Base-by-base conservation (phyloP, 2,329 filamentous ascomycete genomes). In the Cercospora zeina region DNA sequence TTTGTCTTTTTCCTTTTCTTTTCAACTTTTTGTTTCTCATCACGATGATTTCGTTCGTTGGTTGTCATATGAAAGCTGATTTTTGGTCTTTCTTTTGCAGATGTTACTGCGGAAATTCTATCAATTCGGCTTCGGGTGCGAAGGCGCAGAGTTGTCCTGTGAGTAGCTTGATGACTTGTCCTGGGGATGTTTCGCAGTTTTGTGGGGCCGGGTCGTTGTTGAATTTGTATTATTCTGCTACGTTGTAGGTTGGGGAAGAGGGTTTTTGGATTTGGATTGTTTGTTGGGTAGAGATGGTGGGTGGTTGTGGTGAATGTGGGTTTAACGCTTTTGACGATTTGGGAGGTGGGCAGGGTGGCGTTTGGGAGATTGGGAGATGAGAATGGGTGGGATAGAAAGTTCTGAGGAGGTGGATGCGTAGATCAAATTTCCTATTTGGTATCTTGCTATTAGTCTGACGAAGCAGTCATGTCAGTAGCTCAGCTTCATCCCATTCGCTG, bases 401-500 rank as follows among this genome's bases (percentile, higher is more conserved):
- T 11, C n/a, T 11, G 45, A 36, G 11, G 21, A 37, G 14, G 19
- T 19, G 39, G 16, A 57, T 54, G 51, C n/a, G n/a, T n/a, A n/a
- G n/a, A n/a, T n/a, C n/a, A n/a, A n/a, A 30, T 11, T 8, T 34
- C 34, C 11, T 34, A 36, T 10, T 3, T 39, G 36, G 36, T 39
- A 31, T 33, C 10, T 36, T 27, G 3, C 31, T n/a, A 19, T 16
- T 36, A 30, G 14, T 36, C 19, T n/a, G 13, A 3, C 10, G 31
- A 30, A 6, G 50, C 14, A 19, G n/a, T 68, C 63, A 71, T n/a
- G 78, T 74, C 54, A 81, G 62, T 9, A 79, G 65, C 59, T 81
- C 78, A 24, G 75, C 77, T 34, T 80, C 78, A 61, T 83, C 80
- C 75, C 77, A 81, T 54, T 85, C 83, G 67, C 82, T 85, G 67